These are phyloP conservation scores for Saturnispora silvae DNA, from an alignment of 805 yeast species.

Conservation along the genomic window DNA sequence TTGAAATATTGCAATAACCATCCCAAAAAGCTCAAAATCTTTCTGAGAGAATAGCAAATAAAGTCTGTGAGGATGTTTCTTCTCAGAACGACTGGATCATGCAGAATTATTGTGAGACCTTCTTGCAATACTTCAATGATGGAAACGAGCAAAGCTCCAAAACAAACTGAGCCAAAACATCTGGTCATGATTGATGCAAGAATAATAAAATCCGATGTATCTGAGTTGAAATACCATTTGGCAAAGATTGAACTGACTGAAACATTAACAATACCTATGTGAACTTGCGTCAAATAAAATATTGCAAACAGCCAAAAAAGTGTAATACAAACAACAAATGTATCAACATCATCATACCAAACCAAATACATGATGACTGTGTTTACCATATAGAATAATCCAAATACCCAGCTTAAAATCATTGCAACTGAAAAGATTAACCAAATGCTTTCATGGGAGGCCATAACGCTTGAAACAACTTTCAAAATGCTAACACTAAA, in stretches of 20 bases:
- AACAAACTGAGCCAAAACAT: constrained; percentile 82
- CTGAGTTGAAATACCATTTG: constrained; percentile 76
- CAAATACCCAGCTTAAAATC: constrained; percentile 50
- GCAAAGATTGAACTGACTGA: constrained; percentile 80
- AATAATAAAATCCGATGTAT: constrained; percentile 56
- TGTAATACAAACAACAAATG: constrained; percentile 32
- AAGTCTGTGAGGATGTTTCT: constrained; percentile 1
- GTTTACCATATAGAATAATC: constrained; percentile 54
- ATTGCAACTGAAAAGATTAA: constrained; percentile 30
- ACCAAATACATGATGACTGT: constrained; percentile 72
- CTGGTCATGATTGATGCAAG: constrained; percentile 70
- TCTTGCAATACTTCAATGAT: constrained; percentile 36
- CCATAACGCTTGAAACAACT: constrained; percentile 60
- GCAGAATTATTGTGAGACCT: constrained; percentile 1
- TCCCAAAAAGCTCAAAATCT: constrained; percentile 1
- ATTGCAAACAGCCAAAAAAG: constrained; percentile 76
- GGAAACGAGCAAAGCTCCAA: constrained; percentile 68
- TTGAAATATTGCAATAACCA: constrained; percentile 33
- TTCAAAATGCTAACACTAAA: constrained; percentile 21
- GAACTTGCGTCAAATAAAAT: constrained; percentile 70
- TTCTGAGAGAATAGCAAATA: constrained; percentile 4
- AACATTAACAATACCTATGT: constrained; percentile 71
- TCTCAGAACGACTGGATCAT: background rate
- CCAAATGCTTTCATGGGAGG: constrained; percentile 55
- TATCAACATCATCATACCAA: constrained; percentile 31